phyloP scores from a whole-genome alignment of 2,329 filamentous ascomycete species.

The Eurotiales sp. region DNA sequence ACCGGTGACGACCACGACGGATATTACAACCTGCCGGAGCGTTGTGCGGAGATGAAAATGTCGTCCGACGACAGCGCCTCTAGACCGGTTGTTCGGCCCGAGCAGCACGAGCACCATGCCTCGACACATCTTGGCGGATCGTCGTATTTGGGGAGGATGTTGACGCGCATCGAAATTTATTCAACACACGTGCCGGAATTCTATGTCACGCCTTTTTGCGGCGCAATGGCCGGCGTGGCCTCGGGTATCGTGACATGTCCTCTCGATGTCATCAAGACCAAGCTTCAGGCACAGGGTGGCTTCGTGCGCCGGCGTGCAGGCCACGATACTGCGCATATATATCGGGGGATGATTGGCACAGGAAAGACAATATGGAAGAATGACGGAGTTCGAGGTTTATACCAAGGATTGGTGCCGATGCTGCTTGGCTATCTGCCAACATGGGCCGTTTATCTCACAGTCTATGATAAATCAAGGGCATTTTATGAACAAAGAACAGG shows the following conservation, averaged over 20 bases:
- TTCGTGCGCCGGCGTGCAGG: constrained; percentile 52
- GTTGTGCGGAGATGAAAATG: constrained; percentile 45
- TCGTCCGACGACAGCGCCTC: constrained; percentile 42
- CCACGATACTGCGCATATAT: constrained; percentile 55
- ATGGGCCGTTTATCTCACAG: constrained; percentile 96
- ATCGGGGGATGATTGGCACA: constrained; percentile 83
- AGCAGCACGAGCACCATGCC: constrained; percentile 18
- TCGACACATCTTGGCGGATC: constrained; percentile 9
- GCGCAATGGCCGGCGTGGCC: constrained; percentile 84
- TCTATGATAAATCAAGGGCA: constrained; percentile 86
- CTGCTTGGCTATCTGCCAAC: constrained; percentile 93
- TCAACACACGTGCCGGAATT: constrained; percentile 50
- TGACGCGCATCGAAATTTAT: constrained; percentile 38
- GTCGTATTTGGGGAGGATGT: constrained; percentile 28
- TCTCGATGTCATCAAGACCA: constrained; percentile 98
- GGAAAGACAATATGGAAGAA: constrained; percentile 79
- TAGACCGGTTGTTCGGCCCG: constrained; percentile 27
- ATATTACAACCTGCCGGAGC: constrained; percentile 32
- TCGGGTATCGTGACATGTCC: constrained; percentile 95
- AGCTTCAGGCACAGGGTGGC: constrained; percentile 89
- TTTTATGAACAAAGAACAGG: constrained; percentile 65
- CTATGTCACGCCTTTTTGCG: constrained; percentile 75
- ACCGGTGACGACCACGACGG: constrained; percentile 39
- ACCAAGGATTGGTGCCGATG: constrained; percentile 89
- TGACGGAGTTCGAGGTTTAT: constrained; percentile 86